Evolutionary conservation across 2,329 filamentous ascomycete genomes (phyloP).

Genomic region (Pseudopithomyces maydicus): DNA sequence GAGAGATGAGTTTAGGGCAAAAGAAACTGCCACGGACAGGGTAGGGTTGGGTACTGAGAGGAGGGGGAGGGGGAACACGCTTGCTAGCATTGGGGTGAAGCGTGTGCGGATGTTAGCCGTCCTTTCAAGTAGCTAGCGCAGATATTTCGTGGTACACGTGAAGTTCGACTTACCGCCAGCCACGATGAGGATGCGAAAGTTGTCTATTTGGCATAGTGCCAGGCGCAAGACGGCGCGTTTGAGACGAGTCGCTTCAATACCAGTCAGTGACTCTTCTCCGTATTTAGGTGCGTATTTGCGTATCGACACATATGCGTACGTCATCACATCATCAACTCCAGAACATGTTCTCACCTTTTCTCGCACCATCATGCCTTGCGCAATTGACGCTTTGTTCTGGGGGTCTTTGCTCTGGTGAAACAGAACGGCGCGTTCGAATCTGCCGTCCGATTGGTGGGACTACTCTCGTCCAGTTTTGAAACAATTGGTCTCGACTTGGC

Average conservation of each 20-base stretch:
- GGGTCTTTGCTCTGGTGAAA: background rate
- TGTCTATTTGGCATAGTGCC: background rate
- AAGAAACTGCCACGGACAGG: background rate
- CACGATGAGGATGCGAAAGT: background rate
- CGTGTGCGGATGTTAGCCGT: background rate
- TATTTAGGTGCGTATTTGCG: too few species aligned
- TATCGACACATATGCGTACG: background rate
- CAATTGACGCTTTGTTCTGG: background rate
- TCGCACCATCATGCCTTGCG: background rate
- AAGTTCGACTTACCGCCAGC: background rate
- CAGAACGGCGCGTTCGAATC: background rate
- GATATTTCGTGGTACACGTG: too few species aligned
- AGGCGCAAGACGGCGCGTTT: background rate
- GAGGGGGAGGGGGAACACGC: background rate
- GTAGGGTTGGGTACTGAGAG: too few species aligned
- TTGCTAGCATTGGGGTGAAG: background rate
- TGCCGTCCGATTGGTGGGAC: constrained; percentile 4
- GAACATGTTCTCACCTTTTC: background rate
- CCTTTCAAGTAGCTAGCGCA: too few species aligned
- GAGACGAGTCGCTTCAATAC: background rate
- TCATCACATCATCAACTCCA: background rate
- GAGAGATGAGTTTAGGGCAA: background rate
- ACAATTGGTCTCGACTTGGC: background rate
- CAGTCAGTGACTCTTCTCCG: too few species aligned
- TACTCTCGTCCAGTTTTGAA: constrained; percentile 1